Percentiles rank a stretch among this genome's conserved stretches.
These are phyloP conservation scores for Trichoderma brevicompactum DNA, from an alignment of 2,329 filamentous ascomycete species.

Conservation along the genomic window DNA sequence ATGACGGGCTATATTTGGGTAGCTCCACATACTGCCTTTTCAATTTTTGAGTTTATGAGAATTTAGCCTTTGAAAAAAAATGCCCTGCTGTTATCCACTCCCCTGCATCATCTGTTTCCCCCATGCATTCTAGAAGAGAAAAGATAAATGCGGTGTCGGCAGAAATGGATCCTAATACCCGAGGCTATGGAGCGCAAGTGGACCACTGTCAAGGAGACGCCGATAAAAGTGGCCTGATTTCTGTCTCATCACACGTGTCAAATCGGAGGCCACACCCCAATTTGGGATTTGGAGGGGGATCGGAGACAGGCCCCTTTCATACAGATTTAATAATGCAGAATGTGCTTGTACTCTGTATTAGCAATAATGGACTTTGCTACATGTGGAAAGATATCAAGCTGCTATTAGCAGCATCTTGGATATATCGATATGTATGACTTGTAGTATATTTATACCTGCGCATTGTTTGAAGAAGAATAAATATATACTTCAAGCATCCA, in stretches of 20 bases:
- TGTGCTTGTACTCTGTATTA: neutral
- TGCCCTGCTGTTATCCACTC: no score
- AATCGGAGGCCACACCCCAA: slow-evolving; percentile 12
- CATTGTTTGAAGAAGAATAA: neutral
- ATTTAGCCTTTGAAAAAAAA: no score
- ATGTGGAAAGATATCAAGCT: slow-evolving; percentile 7
- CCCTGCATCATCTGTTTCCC: no score
- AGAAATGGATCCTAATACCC: slow-evolving; percentile 18
- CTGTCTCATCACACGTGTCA: slow-evolving; percentile 5
- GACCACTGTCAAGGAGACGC: neutral
- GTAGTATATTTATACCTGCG: neutral
- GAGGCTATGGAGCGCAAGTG: slow-evolving; percentile 4
- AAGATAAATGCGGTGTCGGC: slow-evolving; percentile 13
- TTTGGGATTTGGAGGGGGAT: slow-evolving; percentile 1
- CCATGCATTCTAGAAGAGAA: neutral
- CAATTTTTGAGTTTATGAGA: no score
- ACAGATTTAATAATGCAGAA: neutral
- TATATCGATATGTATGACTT: neutral
- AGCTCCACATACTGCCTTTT: no score
- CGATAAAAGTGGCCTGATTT: slow-evolving; percentile 23
- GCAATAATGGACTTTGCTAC: neutral
- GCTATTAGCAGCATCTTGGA: neutral
- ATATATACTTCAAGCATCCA: neutral
- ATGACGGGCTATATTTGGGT: no score
- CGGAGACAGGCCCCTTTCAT: neutral